These are phyloP conservation scores for Sphagnum magellanicum DNA, from an alignment of 228 moss, liverwort and hornwort species.

Conservation along the genomic window DNA sequence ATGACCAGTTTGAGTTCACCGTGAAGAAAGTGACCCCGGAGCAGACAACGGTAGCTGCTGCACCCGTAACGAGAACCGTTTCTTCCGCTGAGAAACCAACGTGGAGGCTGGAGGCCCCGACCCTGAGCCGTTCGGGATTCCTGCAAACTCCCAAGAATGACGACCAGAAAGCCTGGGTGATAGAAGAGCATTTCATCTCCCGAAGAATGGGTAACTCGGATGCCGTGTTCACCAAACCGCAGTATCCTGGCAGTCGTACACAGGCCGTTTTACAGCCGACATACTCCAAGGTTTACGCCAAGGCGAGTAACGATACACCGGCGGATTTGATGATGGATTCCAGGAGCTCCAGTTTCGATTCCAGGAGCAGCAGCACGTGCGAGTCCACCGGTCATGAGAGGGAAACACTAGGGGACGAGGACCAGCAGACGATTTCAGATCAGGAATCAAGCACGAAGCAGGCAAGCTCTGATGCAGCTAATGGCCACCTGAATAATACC, in stretches of 20 bases:
- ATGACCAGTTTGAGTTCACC: constrained; percentile 18
- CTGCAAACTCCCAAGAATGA: too few relatives aligned
- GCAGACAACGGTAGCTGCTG: too few relatives aligned
- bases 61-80: not conserved
- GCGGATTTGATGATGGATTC: constrained; percentile 53
- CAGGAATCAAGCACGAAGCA: too few relatives aligned
- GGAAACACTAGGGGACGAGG: constrained; percentile 32
- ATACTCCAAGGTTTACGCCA: constrained; percentile 52
- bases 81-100: constrained; percentile 19
- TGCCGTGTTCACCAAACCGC: too few relatives aligned
- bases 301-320: constrained; percentile 34
- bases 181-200: too few relatives aligned
- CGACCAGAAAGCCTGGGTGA: too few relatives aligned
- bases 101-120: too few relatives aligned
- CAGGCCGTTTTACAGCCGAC: constrained; percentile 43
- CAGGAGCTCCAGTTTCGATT: constrained; percentile 51
- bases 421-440: constrained; percentile 26
- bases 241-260: too few relatives aligned
- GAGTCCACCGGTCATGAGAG: constrained; percentile 21
- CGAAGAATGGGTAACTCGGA: too few relatives aligned
- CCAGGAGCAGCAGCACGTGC: constrained; percentile 27
- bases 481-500: too few relatives aligned
- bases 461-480: too few relatives aligned
- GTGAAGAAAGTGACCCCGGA: not conserved
- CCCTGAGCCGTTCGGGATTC: too few relatives aligned